phyloP scores from a whole-genome alignment of 1,284 basidiomycete genomes.

The Trichosporon sp. region DNA sequence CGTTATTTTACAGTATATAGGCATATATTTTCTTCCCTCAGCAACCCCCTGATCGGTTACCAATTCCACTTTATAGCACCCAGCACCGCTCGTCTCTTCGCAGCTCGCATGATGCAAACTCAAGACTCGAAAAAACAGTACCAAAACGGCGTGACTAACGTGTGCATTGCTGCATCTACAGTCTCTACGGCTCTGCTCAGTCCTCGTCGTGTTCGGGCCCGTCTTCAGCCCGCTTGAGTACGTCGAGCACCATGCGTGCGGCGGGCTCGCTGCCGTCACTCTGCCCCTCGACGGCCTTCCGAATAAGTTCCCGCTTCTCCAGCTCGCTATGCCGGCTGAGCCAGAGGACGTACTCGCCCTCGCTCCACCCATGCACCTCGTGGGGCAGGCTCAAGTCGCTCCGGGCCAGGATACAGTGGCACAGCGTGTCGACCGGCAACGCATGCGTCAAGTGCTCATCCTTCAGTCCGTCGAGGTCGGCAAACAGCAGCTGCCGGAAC shows the following conservation, averaged over 20 bases:
- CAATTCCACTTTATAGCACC: too few species aligned
- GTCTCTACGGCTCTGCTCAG: too few species aligned
- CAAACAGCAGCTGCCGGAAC: slow-evolving; percentile 78
- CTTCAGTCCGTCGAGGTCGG: slow-evolving; percentile 71
- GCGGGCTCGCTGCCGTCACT: slow-evolving; percentile 24
- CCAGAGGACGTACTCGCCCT: slow-evolving; percentile 72
- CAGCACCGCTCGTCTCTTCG: background rate
- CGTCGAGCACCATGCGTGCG: background rate
- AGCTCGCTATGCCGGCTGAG: slow-evolving; percentile 49
- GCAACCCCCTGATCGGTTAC: too few species aligned
- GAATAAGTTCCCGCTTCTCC: slow-evolving; percentile 47
- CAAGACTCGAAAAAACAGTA: too few species aligned
- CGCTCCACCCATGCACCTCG: slow-evolving; percentile 83
- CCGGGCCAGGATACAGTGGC: slow-evolving; percentile 90
- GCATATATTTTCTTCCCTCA: background rate
- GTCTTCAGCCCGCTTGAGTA: background rate
- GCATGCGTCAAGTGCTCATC: slow-evolving; percentile 67
- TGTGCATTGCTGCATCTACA: background rate
- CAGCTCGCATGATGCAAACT: background rate
- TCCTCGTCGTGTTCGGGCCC: background rate
- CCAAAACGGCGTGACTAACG: background rate
- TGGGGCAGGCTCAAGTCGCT: slow-evolving; percentile 83
- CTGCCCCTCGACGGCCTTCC: slow-evolving; percentile 51
- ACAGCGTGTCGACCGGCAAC: slow-evolving; percentile 76
- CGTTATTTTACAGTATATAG: background rate